Evolutionary conservation across 192 early-diverging fungal genomes (phyloP), one percentile per base, ranked within the genome.

Genomic region (Backusella psychrophila): DNA sequence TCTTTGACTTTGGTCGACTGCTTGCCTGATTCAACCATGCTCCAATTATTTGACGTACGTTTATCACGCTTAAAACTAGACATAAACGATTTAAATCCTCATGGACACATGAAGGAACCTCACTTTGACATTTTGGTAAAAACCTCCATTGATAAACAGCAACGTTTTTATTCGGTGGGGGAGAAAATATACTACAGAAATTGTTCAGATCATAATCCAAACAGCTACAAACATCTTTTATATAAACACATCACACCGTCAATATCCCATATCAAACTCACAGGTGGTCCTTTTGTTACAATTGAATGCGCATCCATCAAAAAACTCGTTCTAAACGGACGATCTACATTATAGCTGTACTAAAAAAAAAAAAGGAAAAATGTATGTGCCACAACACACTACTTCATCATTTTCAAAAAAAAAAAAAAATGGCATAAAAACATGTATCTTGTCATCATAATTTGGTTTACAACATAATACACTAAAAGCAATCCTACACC

Each of bases 51-150:
- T 8, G 56, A 31, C 23, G 1, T 63, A 14, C 56, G 29, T 1
- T 63, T 63, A 3, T 26, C 21, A 3, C 56, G 56, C 23, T 4
- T 63, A 29, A 63, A 63, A 11, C 12, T 63, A 14, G 56, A 63
- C 4, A 26, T 63, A 63, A 63, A 63, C 23, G 23, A 63, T 63
- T 29, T 63, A 29, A 63, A 63, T 63, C 23, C 56, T 29, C 56
- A 63, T 63, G 56, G 56, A n/a, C 56, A 63, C 29, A 63, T 63
- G 8, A 63, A 63, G 29, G 56, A 63, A 5, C 56, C 56, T 26
- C 56, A 63, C n/a, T 29, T 63, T 29, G 56, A 63, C n/a, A 26
- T 63, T 63, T 63, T 63, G 56, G 56, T 63, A 63, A 63, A 63
- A 63, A 29, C 56, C 9, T 63, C 56, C 11, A 63, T 29, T 4